phyloP scores from a whole-genome alignment of 805 yeast genomes.

The Ogataea nitratoaversa region DNA sequence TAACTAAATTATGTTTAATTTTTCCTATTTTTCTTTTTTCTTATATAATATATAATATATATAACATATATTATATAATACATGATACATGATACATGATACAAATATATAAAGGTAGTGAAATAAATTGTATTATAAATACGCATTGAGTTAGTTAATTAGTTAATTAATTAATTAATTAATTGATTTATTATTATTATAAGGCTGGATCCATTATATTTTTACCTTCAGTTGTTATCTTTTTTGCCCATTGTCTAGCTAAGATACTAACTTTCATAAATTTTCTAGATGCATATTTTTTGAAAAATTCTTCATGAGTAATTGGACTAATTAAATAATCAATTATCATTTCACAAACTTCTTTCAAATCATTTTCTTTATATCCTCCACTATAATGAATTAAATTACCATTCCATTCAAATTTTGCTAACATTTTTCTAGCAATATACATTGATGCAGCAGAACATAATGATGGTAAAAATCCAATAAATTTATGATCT shows the following conservation, averaged over 20 bases:
- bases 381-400: conserved; percentile 92
- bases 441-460: conserved; percentile 87
- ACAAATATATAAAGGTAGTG: no score
- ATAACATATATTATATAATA: no score
- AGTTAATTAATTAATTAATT: no score
- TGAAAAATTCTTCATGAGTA: conserved; percentile 87
- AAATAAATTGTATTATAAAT: no score
- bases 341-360: conserved; percentile 69
- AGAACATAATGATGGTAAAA: conserved; percentile 73
- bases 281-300: conserved; percentile 85
- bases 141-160: background rate
- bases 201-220: conserved; percentile 35
- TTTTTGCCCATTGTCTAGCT: conserved; percentile 81
- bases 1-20: no score
- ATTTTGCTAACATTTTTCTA: conserved; percentile 61
- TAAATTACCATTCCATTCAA: conserved; percentile 79
- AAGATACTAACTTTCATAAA: conserved; percentile 81
- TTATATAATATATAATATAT: no score
- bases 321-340: conserved; percentile 78
- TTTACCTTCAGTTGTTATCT: conserved; percentile 44
- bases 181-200: conserved; percentile 6
- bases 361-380: conserved; percentile 64
- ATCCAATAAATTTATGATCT: conserved; percentile 69
- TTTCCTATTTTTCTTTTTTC: no score
- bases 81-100: no score